Conservation (phyloP, 306 rosid species). For the Luffa aegyptiaca region DNA sequence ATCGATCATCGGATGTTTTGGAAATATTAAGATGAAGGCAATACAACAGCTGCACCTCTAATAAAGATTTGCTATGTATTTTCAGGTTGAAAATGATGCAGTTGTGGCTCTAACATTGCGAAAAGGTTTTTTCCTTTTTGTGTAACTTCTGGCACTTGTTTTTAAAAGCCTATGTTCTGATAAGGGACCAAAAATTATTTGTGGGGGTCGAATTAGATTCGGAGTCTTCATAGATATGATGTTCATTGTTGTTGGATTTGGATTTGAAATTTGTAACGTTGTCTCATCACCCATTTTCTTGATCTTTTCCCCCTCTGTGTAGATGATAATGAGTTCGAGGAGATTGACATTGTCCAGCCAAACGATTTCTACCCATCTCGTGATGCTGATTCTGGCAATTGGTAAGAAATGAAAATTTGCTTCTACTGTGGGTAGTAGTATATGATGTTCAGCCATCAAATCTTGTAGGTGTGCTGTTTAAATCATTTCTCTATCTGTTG, state of each 20-base stretch:
- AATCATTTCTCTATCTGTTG: not conserved
- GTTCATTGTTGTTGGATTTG: not conserved
- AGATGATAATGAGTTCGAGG: slow-evolving; percentile 88
- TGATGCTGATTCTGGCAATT: slow-evolving; percentile 53
- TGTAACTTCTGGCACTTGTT: not conserved
- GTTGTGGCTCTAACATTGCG: slow-evolving; percentile 75
- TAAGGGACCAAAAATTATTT: not conserved
- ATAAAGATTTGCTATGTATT: not conserved
- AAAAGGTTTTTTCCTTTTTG: slow-evolving; percentile 39
- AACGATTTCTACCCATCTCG: slow-evolving; percentile 58
- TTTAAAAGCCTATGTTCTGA: not conserved
- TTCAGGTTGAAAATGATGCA: slow-evolving; percentile 84
- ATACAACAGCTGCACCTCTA: not conserved
- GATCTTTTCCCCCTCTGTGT: not conserved
- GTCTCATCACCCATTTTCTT: not conserved
- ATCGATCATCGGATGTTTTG: not conserved
- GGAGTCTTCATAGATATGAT: not conserved
- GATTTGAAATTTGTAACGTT: not conserved
- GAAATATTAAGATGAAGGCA: not conserved
- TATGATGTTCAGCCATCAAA: not conserved
- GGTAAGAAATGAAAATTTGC: slow-evolving; percentile 27
- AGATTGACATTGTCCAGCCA: slow-evolving; percentile 51
- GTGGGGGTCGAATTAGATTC: too few relatives aligned
- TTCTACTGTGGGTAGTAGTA: not conserved
- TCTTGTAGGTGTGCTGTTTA: not conserved